Base-by-base conservation (phyloP, 768 basidiomycete genomes). In the Russula virescens region DNA sequence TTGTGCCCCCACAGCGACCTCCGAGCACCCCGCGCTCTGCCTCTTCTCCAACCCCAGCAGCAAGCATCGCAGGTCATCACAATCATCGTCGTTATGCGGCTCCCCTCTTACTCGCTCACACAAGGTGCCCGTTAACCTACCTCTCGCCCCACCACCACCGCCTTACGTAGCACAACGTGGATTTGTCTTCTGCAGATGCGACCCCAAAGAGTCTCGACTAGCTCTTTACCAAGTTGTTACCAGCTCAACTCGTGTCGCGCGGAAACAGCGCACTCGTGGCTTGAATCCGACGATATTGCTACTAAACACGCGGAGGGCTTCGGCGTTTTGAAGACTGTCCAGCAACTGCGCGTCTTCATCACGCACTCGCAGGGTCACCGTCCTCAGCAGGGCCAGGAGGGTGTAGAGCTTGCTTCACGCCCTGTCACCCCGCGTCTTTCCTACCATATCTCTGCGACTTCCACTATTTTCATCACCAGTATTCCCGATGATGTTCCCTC, bases 251-350 rank as follows among this genome's bases (percentile, higher is more conserved):
- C 55, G 47, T 28, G 51, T 74, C 9, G 62, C 74, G 10, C 77
- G 55, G 45, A 75, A 64, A 46, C 67, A 75, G 23, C 82, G 82
- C 45, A 73, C 77, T 8, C 81, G 87, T 23, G 86, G 86, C 71
- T 83, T 61, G 75, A 78, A 8, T 66, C 73, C 9, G 74, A 75
- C 49, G 80, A 75, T 35, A 74, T 76, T 31, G 69, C 54, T n/a
- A 79, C 81, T 54, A 74, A 75, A 65, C 51, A 79, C 72, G 70
- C 79, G 70, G 49, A 74, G 0, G 67, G 66, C 14, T 65, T 82
- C n/a, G 78, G 84, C 34, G 84, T 90, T 13, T 70, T 91, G 45
- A 78, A 83, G 64, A 80, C 82, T 1, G 82, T 89, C 5, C 84
- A 87, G 64, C 74, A 83, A 9, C 86, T 66, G 79, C 83, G 13